Conservation (phyloP, 1,284 basidiomycete genomes). For the Calocybe gambosa region DNA sequence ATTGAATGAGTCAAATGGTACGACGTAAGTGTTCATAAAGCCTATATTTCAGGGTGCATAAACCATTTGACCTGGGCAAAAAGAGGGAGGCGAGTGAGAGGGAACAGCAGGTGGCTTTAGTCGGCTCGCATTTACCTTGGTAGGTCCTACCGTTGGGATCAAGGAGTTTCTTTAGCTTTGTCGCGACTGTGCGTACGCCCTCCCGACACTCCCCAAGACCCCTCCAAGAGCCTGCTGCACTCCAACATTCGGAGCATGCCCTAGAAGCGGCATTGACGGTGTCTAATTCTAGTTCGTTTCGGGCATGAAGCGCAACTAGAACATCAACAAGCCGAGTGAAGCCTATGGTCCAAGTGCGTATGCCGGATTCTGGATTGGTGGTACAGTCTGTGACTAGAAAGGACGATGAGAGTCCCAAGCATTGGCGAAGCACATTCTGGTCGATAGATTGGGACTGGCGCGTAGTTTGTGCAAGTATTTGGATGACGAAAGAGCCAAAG, state of each 20-base stretch:
- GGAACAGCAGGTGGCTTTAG: slow-evolving; percentile 1
- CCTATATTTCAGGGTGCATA: slow-evolving; percentile 45
- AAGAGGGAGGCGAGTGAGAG: slow-evolving; percentile 6
- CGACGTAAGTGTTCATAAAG: neutral
- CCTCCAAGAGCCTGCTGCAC: slow-evolving; percentile 58
- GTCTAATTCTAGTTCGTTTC: slow-evolving; percentile 60
- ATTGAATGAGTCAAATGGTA: neutral
- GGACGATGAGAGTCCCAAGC: slow-evolving; percentile 63
- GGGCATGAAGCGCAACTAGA: slow-evolving; percentile 57
- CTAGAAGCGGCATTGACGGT: slow-evolving; percentile 66
- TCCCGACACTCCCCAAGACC: slow-evolving; percentile 57
- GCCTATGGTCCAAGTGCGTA: slow-evolving; percentile 57
- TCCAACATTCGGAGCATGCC: slow-evolving; percentile 81
- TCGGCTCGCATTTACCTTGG: slow-evolving; percentile 23
- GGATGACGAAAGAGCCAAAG: slow-evolving; percentile 53
- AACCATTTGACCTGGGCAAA: slow-evolving; percentile 43
- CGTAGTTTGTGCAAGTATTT: slow-evolving; percentile 46
- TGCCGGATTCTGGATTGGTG: slow-evolving; percentile 51
- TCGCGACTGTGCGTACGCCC: slow-evolving; percentile 52
- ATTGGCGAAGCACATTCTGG: slow-evolving; percentile 57
- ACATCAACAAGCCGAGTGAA: slow-evolving; percentile 66
- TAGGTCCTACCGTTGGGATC: slow-evolving; percentile 66
- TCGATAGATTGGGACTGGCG: slow-evolving; percentile 41
- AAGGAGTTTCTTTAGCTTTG: slow-evolving; percentile 56
- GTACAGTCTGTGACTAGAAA: slow-evolving; percentile 69